phyloP scores from a whole-genome alignment of 441 rosid genomes.

The Geranium incanum region DNA sequence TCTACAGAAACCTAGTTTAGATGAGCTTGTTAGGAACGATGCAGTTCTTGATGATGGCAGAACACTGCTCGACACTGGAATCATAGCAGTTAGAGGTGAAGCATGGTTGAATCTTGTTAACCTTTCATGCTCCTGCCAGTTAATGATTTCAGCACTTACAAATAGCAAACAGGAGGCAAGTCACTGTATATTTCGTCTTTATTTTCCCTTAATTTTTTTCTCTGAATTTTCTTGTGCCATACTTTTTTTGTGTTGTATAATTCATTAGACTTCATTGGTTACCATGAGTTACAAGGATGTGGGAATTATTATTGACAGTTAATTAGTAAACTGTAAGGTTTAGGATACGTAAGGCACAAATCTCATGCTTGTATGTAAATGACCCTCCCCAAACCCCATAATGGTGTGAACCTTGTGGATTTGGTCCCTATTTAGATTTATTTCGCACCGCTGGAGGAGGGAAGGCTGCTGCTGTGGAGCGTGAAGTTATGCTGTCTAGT shows the following conservation, averaged over 20 bases:
- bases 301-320: background rate
- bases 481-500: background rate
- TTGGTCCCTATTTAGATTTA: background rate
- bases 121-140: conserved; percentile 69
- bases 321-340: background rate
- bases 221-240: background rate
- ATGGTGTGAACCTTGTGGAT: too few species aligned
- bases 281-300: background rate
- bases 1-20: conserved; percentile 72
- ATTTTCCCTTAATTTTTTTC: background rate
- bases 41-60: conserved; percentile 86
- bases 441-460: background rate
- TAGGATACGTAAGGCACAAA: background rate
- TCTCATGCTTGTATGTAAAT: background rate
- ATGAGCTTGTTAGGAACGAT: conserved; percentile 56
- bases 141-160: conserved; percentile 65
- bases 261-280: background rate
- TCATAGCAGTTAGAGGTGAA: conserved; percentile 80
- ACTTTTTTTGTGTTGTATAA: background rate
- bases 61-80: conserved; percentile 84
- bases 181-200: conserved; percentile 17
- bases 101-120: conserved; percentile 75
- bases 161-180: conserved; percentile 54
- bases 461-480: background rate
- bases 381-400: too few species aligned